Percentiles rank a stretch among this genome's conserved stretches.
phyloP scores from a whole-genome alignment of 2,329 filamentous ascomycete genomes.

The Mycocentrospora acerina region DNA sequence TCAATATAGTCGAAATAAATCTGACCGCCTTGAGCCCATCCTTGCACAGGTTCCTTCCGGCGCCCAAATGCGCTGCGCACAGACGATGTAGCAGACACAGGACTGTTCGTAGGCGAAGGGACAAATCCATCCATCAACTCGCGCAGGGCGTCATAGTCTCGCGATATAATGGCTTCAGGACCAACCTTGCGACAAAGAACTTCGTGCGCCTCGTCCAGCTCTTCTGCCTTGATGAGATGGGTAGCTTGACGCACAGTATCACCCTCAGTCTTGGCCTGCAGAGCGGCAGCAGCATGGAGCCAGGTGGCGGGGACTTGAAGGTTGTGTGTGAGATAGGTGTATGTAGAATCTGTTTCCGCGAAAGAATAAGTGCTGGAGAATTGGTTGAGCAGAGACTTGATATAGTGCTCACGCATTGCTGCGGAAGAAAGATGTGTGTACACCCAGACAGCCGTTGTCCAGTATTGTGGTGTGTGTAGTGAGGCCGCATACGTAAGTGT shows the following conservation, averaged over 20 bases:
- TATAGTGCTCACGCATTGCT: slow-evolving; percentile 67
- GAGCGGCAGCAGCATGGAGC: slow-evolving; percentile 85
- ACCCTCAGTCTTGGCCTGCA: slow-evolving; percentile 73
- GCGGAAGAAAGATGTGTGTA: slow-evolving; percentile 71
- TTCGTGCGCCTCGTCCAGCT: slow-evolving; percentile 78
- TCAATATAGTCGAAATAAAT: slow-evolving; percentile 70
- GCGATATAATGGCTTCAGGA: slow-evolving; percentile 77
- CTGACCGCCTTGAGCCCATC: slow-evolving; percentile 78
- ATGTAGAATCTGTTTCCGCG: slow-evolving; percentile 57
- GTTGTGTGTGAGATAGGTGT: slow-evolving; percentile 61
- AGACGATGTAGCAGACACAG: slow-evolving; percentile 12
- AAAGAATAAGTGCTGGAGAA: slow-evolving; percentile 68
- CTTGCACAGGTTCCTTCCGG: slow-evolving; percentile 53
- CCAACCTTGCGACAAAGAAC: slow-evolving; percentile 81
- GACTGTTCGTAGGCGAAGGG: slow-evolving; percentile 46
- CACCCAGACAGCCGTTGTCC: slow-evolving; percentile 66
- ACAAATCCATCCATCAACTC: slow-evolving; percentile 71
- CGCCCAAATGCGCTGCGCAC: slow-evolving; percentile 6
- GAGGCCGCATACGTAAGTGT: slow-evolving; percentile 47
- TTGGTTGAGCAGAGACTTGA: slow-evolving; percentile 60
- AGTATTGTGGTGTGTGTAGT: slow-evolving; percentile 37
- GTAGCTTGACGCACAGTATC: slow-evolving; percentile 60
- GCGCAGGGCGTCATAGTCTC: slow-evolving; percentile 71
- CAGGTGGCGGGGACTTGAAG: slow-evolving; percentile 73
- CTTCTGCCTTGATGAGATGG: slow-evolving; percentile 75